Evolutionary conservation across 2,329 filamentous ascomycete genomes (phyloP).

Genomic region (Phoma herbarum): DNA sequence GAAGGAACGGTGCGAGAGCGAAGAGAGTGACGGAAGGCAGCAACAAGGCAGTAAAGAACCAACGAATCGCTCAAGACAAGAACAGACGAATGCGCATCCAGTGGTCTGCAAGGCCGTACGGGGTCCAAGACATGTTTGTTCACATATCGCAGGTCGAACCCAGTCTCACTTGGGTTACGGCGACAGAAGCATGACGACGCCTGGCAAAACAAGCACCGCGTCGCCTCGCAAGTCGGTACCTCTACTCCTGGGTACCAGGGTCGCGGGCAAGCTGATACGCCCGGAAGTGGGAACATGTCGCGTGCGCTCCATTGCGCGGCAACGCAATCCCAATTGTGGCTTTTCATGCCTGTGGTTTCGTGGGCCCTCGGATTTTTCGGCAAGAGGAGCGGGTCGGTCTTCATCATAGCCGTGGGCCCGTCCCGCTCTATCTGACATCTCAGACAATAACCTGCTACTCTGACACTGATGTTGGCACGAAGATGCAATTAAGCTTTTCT

Average conservation of each 20-base stretch:
- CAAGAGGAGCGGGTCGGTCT: constrained; percentile 16
- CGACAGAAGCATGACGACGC: constrained; percentile 37
- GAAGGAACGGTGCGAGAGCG: constrained; percentile 1
- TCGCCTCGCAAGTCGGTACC: constrained; percentile 13
- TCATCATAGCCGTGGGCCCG: constrained; percentile 15
- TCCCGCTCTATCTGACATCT: constrained; percentile 12
- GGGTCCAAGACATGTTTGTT: constrained; percentile 31
- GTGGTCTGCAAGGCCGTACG: constrained; percentile 5
- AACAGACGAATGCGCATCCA: constrained; percentile 9
- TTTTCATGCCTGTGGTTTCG: constrained; percentile 11
- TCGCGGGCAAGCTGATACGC: constrained; percentile 16
- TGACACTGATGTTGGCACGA: constrained; percentile 4
- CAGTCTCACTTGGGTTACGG: constrained; percentile 29
- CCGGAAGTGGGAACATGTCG: constrained; percentile 28
- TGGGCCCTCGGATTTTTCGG: constrained; percentile 17
- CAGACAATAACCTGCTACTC: constrained; percentile 12
- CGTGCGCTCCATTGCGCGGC: constrained; percentile 25
- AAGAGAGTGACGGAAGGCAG: constrained; percentile 2
- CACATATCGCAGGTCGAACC: constrained; percentile 18
- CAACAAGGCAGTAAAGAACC: constrained; percentile 11
- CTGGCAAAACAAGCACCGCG: constrained; percentile 19
- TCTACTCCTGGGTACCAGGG: constrained; percentile 16
- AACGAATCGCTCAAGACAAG: constrained; percentile 12
- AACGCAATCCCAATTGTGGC: constrained; percentile 13
- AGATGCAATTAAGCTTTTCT: constrained; percentile 5